Conservation (phyloP, 176 grass and related monocot genomes). For the Microstegium vimineum region DNA sequence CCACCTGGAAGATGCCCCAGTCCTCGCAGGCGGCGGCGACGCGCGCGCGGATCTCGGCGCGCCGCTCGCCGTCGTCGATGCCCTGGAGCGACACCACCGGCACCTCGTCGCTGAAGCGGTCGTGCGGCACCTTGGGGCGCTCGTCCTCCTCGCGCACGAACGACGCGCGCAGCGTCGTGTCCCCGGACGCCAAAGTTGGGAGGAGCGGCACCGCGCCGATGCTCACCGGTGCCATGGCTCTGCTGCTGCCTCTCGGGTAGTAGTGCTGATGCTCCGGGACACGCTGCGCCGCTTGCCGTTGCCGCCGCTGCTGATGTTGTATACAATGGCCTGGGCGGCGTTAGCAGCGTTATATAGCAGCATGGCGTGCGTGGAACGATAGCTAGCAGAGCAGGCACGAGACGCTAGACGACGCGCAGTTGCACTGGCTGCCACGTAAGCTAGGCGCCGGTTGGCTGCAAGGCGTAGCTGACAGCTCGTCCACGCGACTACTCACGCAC, state of each 20-base stretch:
- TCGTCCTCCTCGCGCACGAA: conserved; percentile 96
- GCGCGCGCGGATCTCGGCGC: conserved; percentile 54
- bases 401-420: no score
- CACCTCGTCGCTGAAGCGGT: conserved; percentile 80
- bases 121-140: conserved; percentile 84
- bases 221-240: conserved; percentile 8
- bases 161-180: conserved; percentile 53
- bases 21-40: conserved; percentile 72
- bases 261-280: not conserved
- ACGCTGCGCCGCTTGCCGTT: not conserved
- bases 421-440: no score
- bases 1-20: conserved; percentile 95
- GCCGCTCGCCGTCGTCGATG: conserved; percentile 39
- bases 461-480: no score
- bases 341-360: not conserved
- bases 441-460: no score
- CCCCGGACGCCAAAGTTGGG: conserved; percentile 42
- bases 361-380: no score
- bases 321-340: not conserved
- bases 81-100: conserved; percentile 72
- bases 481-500: no score
- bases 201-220: conserved; percentile 43
- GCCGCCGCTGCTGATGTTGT: not conserved
- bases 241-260: no score
- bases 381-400: no score